Evolutionary conservation across 148 eudicot species (phyloP).

Genomic region (Vaccinium myrtillus): DNA sequence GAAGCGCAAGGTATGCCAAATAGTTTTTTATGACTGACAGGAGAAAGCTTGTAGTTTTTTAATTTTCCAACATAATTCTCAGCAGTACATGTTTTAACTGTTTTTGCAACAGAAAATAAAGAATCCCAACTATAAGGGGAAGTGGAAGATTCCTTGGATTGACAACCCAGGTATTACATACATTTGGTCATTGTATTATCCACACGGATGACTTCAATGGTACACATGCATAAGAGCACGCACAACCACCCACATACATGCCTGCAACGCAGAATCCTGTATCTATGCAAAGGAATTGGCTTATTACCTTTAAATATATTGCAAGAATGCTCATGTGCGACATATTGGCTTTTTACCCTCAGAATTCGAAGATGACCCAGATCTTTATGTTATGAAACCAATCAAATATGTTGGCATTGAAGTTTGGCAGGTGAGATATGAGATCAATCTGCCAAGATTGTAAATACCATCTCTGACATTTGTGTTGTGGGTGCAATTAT

Average conservation of each 20-base stretch:
- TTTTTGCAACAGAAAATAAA: conserved; percentile 63
- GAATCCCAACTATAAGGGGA: conserved; percentile 93
- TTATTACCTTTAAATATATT: not conserved
- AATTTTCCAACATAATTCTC: conserved; percentile 9
- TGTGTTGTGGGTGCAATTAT: not conserved
- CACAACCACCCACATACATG: not conserved
- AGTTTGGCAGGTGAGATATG: conserved; percentile 75
- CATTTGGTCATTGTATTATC: not conserved
- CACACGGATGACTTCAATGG: not conserved
- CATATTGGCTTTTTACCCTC: conserved; percentile 3
- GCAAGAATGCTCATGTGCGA: not conserved
- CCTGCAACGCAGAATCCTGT: not conserved
- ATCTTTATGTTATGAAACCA: conserved; percentile 78
- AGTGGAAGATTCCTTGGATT: conserved; percentile 96
- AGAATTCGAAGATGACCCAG: conserved; percentile 97
- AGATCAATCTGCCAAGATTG: not conserved
- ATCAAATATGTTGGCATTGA: conserved; percentile 83
- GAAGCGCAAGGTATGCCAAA: conserved; percentile 70
- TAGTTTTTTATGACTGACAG: not conserved
- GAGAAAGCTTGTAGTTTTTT: not conserved
- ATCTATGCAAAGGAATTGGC: conserved; percentile 1
- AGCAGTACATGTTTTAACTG: conserved; percentile 1
- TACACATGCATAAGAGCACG: not conserved
- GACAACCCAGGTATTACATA: conserved; percentile 80
- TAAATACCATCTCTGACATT: not conserved